Conservation (phyloP, 345 rosid species). For the Dipteronia sinensis region DNA sequence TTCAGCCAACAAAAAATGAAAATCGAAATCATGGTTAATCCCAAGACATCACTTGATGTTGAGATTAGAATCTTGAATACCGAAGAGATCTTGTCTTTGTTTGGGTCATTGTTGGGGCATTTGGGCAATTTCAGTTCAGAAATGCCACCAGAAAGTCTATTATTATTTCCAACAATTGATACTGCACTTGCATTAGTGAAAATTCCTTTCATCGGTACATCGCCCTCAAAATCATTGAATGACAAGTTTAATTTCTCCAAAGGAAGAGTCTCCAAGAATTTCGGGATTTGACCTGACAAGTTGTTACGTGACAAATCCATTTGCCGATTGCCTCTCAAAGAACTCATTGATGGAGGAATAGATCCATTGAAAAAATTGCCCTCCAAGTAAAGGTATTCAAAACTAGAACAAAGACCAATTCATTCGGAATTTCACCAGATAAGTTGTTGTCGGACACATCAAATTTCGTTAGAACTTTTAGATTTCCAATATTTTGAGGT, state of each 20-base stretch:
- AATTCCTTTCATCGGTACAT: slow-evolving; percentile 13
- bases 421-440: slow-evolving; percentile 15
- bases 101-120: not conserved
- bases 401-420: slow-evolving; percentile 11
- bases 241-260: slow-evolving; percentile 24
- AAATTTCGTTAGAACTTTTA: slow-evolving; percentile 4
- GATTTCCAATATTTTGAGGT: slow-evolving; percentile 3
- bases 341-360: slow-evolving; percentile 21
- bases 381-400: slow-evolving; percentile 5
- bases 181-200: slow-evolving; percentile 10
- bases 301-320: slow-evolving; percentile 19
- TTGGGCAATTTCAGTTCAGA: not conserved
- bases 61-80: not conserved
- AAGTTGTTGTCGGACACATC: slow-evolving; percentile 18
- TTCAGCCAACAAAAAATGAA: too few species aligned
- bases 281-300: slow-evolving; percentile 25
- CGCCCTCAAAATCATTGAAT: slow-evolving; percentile 26
- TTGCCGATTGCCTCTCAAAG: not conserved
- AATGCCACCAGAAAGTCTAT: slow-evolving; percentile 23
- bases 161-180: slow-evolving; percentile 9
- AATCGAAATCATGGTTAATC: too few species aligned
- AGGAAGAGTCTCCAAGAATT: not conserved
- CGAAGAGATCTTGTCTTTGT: not conserved
- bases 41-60: too few species aligned
- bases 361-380: slow-evolving; percentile 10